Evolutionary conservation across 148 eudicot species (phyloP), one percentile per base, ranked within the genome.

Genomic region (Vaccinium myrtillus): DNA sequence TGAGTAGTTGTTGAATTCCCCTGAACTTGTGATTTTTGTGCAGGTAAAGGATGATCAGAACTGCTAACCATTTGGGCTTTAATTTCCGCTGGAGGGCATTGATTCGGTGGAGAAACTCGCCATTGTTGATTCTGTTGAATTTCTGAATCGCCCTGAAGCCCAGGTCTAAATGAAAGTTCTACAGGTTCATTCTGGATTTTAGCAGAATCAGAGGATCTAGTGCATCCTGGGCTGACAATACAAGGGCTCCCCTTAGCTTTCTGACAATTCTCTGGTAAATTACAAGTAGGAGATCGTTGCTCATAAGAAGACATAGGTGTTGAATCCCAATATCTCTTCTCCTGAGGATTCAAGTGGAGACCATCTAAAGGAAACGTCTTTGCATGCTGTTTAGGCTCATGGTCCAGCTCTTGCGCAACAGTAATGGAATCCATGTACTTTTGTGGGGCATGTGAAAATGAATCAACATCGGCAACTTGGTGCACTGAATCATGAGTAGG

Each of bases 301-400:
- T 80, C 87, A 83, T 39, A 86, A 82, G 85, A 69, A 23, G 81
- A 67, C 58, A 84, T 77, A 43, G 80, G 81, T 58, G 23, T 48
- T 59, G 83, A 73, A 85, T 53, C 83, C 39, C 53, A 81, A 85
- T 87, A 88, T 78, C 85, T 88, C 49, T 87, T 90, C 78, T 83
- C 89, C 81, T 74, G 86, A 75, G 87, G 79, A 89, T 88, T 83
- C 80, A 84, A 86, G 46, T 90, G 86, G 88, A 78, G 86, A 8
- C 65, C 83, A 46, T 83, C 91, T 39, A 84, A 51, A 83, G 89
- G 88, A 84, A 67, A 80, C 49, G 86, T 84, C 63, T 83, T 83
- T 46, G 63, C 83, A 76, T 83, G 84, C 75, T 80, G 88, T 86
- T 87, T 81, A 27, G 71, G 54, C 61, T 80, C 84, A 53, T 46